Conservation (phyloP, 1,284 basidiomycete genomes). For the Agaricales sp. region DNA sequence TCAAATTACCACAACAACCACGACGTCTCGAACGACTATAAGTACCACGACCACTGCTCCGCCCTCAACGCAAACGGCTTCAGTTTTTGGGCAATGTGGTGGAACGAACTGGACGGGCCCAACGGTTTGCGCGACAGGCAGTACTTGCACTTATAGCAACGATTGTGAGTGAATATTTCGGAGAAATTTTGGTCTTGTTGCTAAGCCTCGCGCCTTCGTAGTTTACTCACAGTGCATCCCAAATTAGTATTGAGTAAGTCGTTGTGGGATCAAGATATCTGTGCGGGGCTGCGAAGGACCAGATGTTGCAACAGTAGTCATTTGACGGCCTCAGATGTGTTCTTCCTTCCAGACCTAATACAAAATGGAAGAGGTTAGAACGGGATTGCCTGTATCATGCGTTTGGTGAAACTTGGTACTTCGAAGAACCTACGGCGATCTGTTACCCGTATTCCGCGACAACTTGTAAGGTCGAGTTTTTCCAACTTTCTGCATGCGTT, state of each 20-base stretch:
- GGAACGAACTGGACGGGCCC: constrained; percentile 34
- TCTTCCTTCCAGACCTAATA: constrained; percentile 36
- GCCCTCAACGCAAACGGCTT: constrained; percentile 16
- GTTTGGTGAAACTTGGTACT: too few species aligned
- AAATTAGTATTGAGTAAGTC: constrained; percentile 12
- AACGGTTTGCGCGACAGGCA: constrained; percentile 32
- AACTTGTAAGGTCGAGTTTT: constrained; percentile 53
- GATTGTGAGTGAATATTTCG: constrained; percentile 24
- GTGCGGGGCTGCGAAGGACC: too few species aligned
- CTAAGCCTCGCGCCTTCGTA: constrained; percentile 10
- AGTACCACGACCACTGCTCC: constrained; percentile 17
- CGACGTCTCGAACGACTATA: constrained; percentile 6
- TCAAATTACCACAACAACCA: constrained; percentile 1
- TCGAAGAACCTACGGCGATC: constrained; percentile 62
- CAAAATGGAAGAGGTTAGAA: constrained; percentile 1
- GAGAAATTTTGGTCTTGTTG: too few species aligned
- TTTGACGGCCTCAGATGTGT: too few species aligned
- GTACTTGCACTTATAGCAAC: constrained; percentile 27
- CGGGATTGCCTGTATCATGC: too few species aligned
- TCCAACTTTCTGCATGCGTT: constrained; percentile 42
- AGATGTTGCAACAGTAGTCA: too few species aligned
- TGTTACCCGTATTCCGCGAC: constrained; percentile 46
- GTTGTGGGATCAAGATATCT: not conserved
- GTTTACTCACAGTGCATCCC: constrained; percentile 39
- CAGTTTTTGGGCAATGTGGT: constrained; percentile 38